Evolutionary conservation across 441 rosid genomes (phyloP).

Genomic region (Geranium incanum): DNA sequence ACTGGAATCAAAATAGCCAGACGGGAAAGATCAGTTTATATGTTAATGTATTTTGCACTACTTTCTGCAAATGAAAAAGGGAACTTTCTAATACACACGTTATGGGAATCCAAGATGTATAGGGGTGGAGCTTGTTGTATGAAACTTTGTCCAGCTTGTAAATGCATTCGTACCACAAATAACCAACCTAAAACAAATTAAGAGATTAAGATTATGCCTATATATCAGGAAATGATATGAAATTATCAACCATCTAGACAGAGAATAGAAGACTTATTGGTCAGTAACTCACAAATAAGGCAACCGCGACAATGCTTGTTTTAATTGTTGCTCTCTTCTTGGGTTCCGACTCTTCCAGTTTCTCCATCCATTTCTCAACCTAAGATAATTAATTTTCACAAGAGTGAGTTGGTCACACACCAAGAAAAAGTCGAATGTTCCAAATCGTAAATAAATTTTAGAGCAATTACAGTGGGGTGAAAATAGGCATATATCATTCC

Average conservation of each 20-base stretch:
- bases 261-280: not conserved
- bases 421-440: not conserved
- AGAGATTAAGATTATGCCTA: slow-evolving; percentile 12
- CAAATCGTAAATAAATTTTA: not conserved
- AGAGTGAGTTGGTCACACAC: slow-evolving; percentile 11
- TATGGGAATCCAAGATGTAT: slow-evolving; percentile 98
- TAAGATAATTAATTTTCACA: slow-evolving; percentile 25
- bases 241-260: slow-evolving; percentile 9
- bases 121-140: slow-evolving; percentile 93
- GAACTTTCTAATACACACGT: slow-evolving; percentile 47
- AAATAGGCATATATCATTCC: slow-evolving; percentile 97
- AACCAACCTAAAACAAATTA: slow-evolving; percentile 62
- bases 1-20: slow-evolving; percentile 37
- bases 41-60: slow-evolving; percentile 8
- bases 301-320: slow-evolving; percentile 47
- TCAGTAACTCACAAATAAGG: slow-evolving; percentile 54
- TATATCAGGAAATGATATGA: slow-evolving; percentile 9
- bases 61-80: slow-evolving; percentile 8
- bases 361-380: slow-evolving; percentile 99
- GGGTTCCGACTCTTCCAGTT: slow-evolving; percentile 85
- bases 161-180: slow-evolving; percentile 81
- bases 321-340: slow-evolving; percentile 63
- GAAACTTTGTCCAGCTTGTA: slow-evolving; percentile 91
- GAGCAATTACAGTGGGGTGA: slow-evolving; percentile 34
- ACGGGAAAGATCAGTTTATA: slow-evolving; percentile 6